These are phyloP conservation scores for Stenogyne calaminthoides DNA, from an alignment of 305 asterid species.

Conservation along the genomic window DNA sequence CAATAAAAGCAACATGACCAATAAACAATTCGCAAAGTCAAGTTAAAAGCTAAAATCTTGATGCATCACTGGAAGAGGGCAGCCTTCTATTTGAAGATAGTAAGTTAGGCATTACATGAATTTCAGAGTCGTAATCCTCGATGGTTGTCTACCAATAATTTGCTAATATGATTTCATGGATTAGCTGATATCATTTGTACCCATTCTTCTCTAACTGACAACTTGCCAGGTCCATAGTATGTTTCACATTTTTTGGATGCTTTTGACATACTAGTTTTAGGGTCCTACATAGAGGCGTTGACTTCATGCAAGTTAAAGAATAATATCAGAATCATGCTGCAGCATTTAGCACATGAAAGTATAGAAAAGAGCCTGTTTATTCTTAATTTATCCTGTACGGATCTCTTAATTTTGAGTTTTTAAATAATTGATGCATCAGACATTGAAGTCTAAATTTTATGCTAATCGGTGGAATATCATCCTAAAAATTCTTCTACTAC, in stretches of 20 bases:
- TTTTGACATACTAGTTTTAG: not conserved
- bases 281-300: not conserved
- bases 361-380: not conserved
- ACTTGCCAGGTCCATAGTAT: not conserved
- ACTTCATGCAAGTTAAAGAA: not conserved
- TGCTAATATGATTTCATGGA: not conserved
- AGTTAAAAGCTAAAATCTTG: constrained; percentile 12
- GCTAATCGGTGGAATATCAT: not conserved
- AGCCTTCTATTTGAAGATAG: not conserved
- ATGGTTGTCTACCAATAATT: not conserved
- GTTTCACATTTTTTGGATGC: not conserved
- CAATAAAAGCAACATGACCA: not conserved
- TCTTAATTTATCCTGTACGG: not conserved
- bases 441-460: not conserved
- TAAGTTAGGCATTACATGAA: constrained; percentile 5
- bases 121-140: not conserved
- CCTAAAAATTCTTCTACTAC: not conserved
- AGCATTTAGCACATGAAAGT: constrained; percentile 1
- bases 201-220: not conserved
- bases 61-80: constrained; percentile 5
- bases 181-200: not conserved
- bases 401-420: not conserved
- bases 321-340: not conserved
- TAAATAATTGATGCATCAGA: not conserved
- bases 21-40: not conserved